These are phyloP conservation scores for Cercospora sojina DNA, from an alignment of 2,329 filamentous ascomycete species.

Conservation along the genomic window DNA sequence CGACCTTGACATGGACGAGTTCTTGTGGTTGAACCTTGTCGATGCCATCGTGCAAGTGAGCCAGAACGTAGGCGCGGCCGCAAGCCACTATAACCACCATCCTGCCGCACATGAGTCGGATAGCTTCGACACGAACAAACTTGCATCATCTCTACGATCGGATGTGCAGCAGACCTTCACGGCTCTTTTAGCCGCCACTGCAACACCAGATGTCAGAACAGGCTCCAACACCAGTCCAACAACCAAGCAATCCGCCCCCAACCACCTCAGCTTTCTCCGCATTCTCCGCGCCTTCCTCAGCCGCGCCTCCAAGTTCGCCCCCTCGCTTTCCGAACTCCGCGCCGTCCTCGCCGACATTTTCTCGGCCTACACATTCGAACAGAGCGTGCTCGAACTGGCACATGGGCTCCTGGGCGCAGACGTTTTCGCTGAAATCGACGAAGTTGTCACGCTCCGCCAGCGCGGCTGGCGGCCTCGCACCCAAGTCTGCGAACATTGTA, in stretches of 20 bases:
- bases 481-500: constrained; percentile 85
- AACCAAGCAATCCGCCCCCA: constrained; percentile 28
- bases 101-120: constrained; percentile 30
- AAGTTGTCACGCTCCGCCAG: constrained; percentile 71
- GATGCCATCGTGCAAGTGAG: constrained; percentile 59
- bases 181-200: constrained; percentile 75
- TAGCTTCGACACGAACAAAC: constrained; percentile 56
- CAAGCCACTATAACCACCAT: constrained; percentile 35
- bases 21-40: constrained; percentile 65
- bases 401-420: constrained; percentile 86
- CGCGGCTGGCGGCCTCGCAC: constrained; percentile 85
- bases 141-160: constrained; percentile 68
- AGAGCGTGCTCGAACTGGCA: constrained; percentile 80
- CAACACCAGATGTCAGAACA: constrained; percentile 43
- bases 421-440: constrained; percentile 77
- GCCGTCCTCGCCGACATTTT: constrained; percentile 86
- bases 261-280: constrained; percentile 74
- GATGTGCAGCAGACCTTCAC: constrained; percentile 91
- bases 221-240: constrained; percentile 10
- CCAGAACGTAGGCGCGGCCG: constrained; percentile 41
- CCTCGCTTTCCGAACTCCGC: constrained; percentile 82
- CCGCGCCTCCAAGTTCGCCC: constrained; percentile 75
- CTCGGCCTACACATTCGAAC: constrained; percentile 88
- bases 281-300: constrained; percentile 86
- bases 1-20: constrained; percentile 60